A percentile compares a stretch with the other conserved stretches of the same genome.
These are phyloP conservation scores for Kockiozyma suomiensis DNA, from an alignment of 805 yeast genomes.

Conservation along the genomic window DNA sequence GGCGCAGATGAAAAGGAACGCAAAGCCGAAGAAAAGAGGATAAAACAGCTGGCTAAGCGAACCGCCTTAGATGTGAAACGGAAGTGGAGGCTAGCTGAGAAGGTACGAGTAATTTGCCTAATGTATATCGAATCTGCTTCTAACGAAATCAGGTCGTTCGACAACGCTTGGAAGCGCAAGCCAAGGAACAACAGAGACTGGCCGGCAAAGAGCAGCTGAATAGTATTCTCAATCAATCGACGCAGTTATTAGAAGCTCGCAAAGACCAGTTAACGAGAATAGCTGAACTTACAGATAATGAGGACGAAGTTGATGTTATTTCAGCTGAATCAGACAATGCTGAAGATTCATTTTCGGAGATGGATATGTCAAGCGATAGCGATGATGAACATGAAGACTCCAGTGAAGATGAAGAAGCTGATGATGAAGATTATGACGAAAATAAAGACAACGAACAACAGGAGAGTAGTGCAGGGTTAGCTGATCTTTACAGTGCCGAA, in stretches of 20 bases:
- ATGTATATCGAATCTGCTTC: neutral
- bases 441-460: conserved; percentile 29
- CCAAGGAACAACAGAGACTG: conserved; percentile 72
- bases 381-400: conserved; percentile 38
- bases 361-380: conserved; percentile 32
- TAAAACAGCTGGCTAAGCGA: conserved; percentile 71
- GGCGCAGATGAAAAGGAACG: conserved; percentile 86
- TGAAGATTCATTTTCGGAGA: conserved; percentile 30
- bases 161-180: conserved; percentile 65
- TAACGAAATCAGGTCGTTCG: conserved; percentile 48
- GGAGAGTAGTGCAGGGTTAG: neutral
- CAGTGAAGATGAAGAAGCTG: conserved; percentile 40
- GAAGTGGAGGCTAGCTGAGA: conserved; percentile 88
- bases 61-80: conserved; percentile 83
- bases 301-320: conserved; percentile 36
- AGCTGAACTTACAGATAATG: neutral
- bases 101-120: conserved; percentile 51
- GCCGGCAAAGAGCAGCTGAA: conserved; percentile 86
- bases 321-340: conserved; percentile 11
- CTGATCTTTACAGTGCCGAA: conserved; percentile 10
- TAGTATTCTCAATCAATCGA: conserved; percentile 87
- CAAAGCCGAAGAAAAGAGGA: conserved; percentile 72
- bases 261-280: conserved; percentile 44
- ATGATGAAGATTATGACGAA: conserved; percentile 29
- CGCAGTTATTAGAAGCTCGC: conserved; percentile 86